Conservation (phyloP, 2,329 filamentous ascomycete species). For the Ceratocystis destructans region DNA sequence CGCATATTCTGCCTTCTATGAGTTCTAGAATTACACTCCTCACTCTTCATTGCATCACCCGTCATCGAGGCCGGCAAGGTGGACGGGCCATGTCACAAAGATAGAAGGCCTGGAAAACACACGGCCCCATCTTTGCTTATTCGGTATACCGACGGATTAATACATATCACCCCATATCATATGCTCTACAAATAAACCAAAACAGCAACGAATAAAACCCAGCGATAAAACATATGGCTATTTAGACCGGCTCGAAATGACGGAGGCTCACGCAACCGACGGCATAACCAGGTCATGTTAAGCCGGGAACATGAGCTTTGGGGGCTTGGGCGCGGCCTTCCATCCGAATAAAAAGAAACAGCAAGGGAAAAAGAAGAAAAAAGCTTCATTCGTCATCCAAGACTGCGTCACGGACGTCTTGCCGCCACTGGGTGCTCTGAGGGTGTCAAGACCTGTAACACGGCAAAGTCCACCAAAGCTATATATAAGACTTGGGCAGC, state of each 20-base stretch:
- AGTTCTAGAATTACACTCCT: neutral
- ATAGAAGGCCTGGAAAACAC: no score
- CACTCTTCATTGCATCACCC: neutral
- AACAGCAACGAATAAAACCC: neutral
- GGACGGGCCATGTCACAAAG: neutral
- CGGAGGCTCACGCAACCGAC: neutral
- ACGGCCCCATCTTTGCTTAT: neutral
- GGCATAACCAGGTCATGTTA: neutral
- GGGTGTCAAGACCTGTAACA: constrained; percentile 9
- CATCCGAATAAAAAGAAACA: constrained; percentile 8
- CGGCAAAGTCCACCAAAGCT: neutral
- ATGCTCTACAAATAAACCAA: neutral
- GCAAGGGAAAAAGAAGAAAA: constrained; percentile 1
- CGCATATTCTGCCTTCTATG: no score
- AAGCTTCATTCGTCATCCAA: neutral
- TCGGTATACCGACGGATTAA: neutral
- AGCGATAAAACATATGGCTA: neutral
- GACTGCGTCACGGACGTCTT: neutral
- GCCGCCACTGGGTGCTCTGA: neutral
- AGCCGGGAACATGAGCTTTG: neutral
- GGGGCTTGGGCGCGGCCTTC: neutral
- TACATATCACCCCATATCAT: neutral
- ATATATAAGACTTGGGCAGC: neutral
- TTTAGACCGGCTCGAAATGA: neutral
- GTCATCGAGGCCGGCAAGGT: neutral